phyloP scores from a whole-genome alignment of 1,139 yeast species.

The Yamadazyma triangularis region DNA sequence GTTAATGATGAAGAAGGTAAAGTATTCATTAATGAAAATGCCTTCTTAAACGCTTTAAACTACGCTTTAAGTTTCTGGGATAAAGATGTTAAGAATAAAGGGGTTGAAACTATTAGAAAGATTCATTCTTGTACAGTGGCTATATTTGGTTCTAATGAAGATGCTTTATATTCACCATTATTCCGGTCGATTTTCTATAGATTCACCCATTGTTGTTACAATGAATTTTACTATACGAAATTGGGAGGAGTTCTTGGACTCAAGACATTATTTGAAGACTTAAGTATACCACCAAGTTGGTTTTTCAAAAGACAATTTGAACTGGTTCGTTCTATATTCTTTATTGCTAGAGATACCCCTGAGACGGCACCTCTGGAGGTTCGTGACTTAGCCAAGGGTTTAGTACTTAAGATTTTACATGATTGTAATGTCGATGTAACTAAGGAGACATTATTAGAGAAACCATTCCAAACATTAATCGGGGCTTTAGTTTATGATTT shows the following conservation, averaged over 20 bases:
- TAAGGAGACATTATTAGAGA: constrained; percentile 56
- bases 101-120: constrained; percentile 59
- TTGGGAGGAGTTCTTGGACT: constrained; percentile 89
- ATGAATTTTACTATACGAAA: constrained; percentile 79
- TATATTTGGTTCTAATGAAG: constrained; percentile 63
- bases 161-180: constrained; percentile 68
- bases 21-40: constrained; percentile 63
- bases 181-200: constrained; percentile 74
- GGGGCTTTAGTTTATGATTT: constrained; percentile 89
- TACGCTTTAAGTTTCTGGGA: constrained; percentile 80
- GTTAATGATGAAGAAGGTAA: constrained; percentile 78
- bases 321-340: constrained; percentile 78
- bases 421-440: constrained; percentile 61
- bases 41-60: constrained; percentile 69
- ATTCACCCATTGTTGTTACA: constrained; percentile 88
- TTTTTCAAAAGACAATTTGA: constrained; percentile 78
- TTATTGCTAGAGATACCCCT: constrained; percentile 88
- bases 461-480: constrained; percentile 78
- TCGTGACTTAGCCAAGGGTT: constrained; percentile 61
- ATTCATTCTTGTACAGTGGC: constrained; percentile 60
- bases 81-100: constrained; percentile 64
- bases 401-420: constrained; percentile 59
- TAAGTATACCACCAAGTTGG: constrained; percentile 67
- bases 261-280: constrained; percentile 63
- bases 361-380: constrained; percentile 83